These are phyloP conservation scores for Pulveroboletus sp. DNA, from an alignment of 768 basidiomycete species.

Conservation along the genomic window DNA sequence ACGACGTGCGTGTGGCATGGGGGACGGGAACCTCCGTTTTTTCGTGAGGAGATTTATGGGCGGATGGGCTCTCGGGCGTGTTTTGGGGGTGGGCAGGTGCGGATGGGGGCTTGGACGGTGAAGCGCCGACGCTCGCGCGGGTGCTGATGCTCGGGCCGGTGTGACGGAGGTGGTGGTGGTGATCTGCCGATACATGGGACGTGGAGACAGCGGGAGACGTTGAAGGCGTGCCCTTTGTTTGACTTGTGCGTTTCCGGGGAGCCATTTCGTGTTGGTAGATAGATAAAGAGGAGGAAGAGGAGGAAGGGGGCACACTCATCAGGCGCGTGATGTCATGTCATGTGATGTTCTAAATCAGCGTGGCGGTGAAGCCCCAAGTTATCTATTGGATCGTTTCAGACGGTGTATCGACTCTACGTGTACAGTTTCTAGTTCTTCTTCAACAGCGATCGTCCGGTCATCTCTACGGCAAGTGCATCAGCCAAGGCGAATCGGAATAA, in stretches of 20 bases:
- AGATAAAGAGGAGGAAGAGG: neutral
- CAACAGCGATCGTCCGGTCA: conserved; percentile 28
- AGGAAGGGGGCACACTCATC: neutral
- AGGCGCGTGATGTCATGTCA: conserved; percentile 17
- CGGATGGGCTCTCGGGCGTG: neutral
- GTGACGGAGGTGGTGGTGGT: conserved; percentile 17
- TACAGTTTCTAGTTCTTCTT: conserved; percentile 21
- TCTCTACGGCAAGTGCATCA: conserved; percentile 17
- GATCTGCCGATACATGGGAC: conserved; percentile 1
- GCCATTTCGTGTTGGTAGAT: conserved; percentile 8
- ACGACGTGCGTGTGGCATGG: neutral
- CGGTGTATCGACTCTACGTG: conserved; percentile 11
- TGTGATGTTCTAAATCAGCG: no score
- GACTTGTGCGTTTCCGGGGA: no score
- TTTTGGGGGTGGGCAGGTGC: neutral
- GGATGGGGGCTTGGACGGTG: conserved; percentile 5
- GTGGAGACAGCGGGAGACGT: conserved; percentile 14
- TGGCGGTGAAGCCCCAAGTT: no score
- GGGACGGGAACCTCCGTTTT: conserved; percentile 5
- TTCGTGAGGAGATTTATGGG: neutral
- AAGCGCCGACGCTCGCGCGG: neutral
- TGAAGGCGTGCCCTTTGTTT: no score
- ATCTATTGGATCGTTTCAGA: no score
- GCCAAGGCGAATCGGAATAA: neutral
- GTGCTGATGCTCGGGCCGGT: conserved; percentile 14